phyloP scores from a whole-genome alignment of 2,329 filamentous ascomycete species.

The Aphanoascus verrucosus region DNA sequence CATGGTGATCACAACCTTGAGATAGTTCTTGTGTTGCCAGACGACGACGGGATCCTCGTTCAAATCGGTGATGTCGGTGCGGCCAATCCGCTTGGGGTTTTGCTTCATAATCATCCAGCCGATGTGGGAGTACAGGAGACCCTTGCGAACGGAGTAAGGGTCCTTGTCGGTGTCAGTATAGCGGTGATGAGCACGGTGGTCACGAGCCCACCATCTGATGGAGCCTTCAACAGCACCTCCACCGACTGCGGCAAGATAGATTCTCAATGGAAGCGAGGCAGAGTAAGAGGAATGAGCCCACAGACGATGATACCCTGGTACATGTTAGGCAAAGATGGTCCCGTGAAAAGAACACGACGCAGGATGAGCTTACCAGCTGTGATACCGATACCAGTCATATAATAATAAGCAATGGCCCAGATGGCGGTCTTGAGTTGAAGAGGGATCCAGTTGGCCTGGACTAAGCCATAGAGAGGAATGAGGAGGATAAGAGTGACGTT shows the following conservation, averaged over 20 bases:
- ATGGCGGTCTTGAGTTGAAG: slow-evolving; percentile 59
- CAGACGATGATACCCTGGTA: slow-evolving; percentile 62
- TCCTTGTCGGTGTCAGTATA: slow-evolving; percentile 91
- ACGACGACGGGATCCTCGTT: slow-evolving; percentile 78
- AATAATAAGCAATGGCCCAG: slow-evolving; percentile 70
- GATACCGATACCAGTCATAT: slow-evolving; percentile 70
- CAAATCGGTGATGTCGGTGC: slow-evolving; percentile 77
- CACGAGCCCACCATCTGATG: slow-evolving; percentile 79
- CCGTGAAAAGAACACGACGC: slow-evolving; percentile 4
- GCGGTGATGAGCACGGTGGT: slow-evolving; percentile 78
- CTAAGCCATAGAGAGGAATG: slow-evolving; percentile 61
- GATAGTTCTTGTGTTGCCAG: slow-evolving; percentile 79
- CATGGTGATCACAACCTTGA: slow-evolving; percentile 69
- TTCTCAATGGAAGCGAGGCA: slow-evolving; percentile 61
- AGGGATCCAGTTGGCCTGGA: slow-evolving; percentile 69
- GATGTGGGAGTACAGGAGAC: slow-evolving; percentile 69
- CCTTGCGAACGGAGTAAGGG: slow-evolving; percentile 83
- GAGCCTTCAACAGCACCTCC: slow-evolving; percentile 78
- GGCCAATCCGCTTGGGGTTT: slow-evolving; percentile 78
- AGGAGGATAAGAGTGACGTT: slow-evolving; percentile 72
- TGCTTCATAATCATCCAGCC: slow-evolving; percentile 93
- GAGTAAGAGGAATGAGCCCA: slow-evolving; percentile 83
- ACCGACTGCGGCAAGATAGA: slow-evolving; percentile 71
- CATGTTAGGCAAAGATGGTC: background rate
- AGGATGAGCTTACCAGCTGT: slow-evolving; percentile 51